Conservation (phyloP, 2,329 filamentous ascomycete genomes). For the Hyphodiscus sp. region DNA sequence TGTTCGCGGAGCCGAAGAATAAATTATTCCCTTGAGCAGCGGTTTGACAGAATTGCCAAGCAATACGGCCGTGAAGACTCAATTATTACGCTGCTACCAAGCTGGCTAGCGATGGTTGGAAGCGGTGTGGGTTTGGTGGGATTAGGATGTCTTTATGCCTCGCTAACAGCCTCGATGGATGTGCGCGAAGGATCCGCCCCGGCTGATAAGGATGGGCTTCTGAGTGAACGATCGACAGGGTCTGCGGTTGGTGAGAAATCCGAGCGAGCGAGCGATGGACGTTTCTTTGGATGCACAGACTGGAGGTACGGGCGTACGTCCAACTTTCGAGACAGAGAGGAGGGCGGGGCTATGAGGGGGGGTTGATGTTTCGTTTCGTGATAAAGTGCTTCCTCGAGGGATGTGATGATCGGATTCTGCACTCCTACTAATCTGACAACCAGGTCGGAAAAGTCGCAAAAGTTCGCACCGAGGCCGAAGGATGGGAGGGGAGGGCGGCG, state of each 20-base stretch:
- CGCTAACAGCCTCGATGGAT: background rate
- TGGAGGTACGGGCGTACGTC: background rate
- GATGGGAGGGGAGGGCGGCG: background rate
- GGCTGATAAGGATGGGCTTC: background rate
- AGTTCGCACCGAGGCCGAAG: background rate
- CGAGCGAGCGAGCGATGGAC: background rate
- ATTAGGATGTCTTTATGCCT: background rate
- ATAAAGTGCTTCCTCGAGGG: conserved; percentile 19
- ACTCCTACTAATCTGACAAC: conserved; percentile 5
- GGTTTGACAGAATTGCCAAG: conserved; percentile 6
- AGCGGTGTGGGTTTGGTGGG: background rate
- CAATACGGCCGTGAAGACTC: background rate
- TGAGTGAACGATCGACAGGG: background rate
- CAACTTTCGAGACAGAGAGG: background rate
- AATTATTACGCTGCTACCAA: background rate
- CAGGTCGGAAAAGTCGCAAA: conserved; percentile 5
- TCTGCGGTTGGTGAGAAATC: conserved; percentile 1
- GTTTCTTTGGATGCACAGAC: conserved; percentile 15
- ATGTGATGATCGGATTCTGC: conserved; percentile 11
- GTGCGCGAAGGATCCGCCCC: background rate
- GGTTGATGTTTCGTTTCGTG: conserved; percentile 22
- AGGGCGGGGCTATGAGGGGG: conserved; percentile 2
- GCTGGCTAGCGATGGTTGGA: background rate
- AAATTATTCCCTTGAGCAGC: conserved; percentile 1
- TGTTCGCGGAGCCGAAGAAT: background rate